phyloP scores from a whole-genome alignment of 192 early-diverging fungal genomes.

The Entophlyctis luteolus region DNA sequence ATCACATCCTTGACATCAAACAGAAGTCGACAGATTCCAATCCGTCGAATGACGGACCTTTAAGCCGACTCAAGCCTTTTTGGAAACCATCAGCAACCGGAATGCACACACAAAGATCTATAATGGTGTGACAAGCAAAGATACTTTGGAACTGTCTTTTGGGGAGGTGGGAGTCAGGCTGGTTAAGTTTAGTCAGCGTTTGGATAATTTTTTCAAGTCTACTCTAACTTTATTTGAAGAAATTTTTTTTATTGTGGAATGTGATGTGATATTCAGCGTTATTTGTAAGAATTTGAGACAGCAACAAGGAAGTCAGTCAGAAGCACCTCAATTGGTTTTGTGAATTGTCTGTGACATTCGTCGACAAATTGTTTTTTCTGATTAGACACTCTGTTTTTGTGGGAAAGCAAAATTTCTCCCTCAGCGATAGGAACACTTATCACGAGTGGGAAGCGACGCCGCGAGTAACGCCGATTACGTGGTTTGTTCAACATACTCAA shows the following conservation, averaged over 20 bases:
- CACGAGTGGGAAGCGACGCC: conserved; percentile 66
- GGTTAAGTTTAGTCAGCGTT: conserved; percentile 81
- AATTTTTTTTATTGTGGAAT: not conserved
- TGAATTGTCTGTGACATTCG: conserved; percentile 7
- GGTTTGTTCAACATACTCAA: conserved; percentile 74
- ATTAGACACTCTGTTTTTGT: not conserved
- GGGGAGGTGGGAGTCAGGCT: conserved; percentile 83
- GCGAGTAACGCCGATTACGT: conserved; percentile 59
- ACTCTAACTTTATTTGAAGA: not conserved
- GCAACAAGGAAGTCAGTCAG: conserved; percentile 73
- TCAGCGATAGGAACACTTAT: conserved; percentile 71
- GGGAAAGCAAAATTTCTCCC: no score
- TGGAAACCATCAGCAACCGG: conserved; percentile 70
- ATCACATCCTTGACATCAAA: conserved; percentile 71
- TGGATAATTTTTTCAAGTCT: not conserved
- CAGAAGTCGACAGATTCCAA: conserved; percentile 73
- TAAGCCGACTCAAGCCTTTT: conserved; percentile 78
- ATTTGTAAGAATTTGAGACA: conserved; percentile 80
- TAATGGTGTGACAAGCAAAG: conserved; percentile 71
- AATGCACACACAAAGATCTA: conserved; percentile 71
- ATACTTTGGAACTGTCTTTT: conserved; percentile 85
- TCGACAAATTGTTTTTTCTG: not conserved
- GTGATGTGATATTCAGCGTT: conserved; percentile 47
- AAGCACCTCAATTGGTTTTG: conserved; percentile 86
- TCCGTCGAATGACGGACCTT: conserved; percentile 51